Conservation (phyloP, 768 basidiomycete genomes). For the Mycena crocata region DNA sequence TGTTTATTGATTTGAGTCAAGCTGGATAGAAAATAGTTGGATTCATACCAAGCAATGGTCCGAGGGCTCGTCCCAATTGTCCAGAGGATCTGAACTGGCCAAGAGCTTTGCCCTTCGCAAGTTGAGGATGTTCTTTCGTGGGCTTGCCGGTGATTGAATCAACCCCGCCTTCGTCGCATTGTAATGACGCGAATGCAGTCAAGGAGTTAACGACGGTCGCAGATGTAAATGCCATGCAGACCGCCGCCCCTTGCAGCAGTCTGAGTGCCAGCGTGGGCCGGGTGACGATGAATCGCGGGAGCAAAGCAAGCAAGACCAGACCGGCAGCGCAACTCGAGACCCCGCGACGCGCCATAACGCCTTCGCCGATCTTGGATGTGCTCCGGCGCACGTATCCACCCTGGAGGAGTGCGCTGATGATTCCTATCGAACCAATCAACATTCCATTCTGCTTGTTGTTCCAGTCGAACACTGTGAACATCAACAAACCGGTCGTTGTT, state of each 20-base stretch:
- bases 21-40: conserved; percentile 13
- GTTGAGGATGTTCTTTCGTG: conserved; percentile 66
- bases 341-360: conserved; percentile 86
- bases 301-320: conserved; percentile 75
- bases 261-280: conserved; percentile 59
- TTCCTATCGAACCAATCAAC: conserved; percentile 88
- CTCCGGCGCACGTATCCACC: conserved; percentile 94
- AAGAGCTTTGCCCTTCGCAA: conserved; percentile 87
- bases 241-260: conserved; percentile 75
- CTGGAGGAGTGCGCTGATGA: conserved; percentile 90
- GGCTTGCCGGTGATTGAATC: conserved; percentile 70
- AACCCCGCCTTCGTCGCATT: conserved; percentile 80
- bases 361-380: conserved; percentile 80
- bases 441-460: conserved; percentile 89
- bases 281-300: conserved; percentile 67
- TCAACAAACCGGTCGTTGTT: not conserved
- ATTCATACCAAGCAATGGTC: conserved; percentile 85
- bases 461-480: conserved; percentile 84
- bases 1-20: conserved; percentile 28
- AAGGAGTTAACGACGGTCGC: conserved; percentile 96
- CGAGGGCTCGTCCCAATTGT: conserved; percentile 93
- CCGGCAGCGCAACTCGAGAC: conserved; percentile 78
- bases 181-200: conserved; percentile 90
- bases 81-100: conserved; percentile 93
- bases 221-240: conserved; percentile 92